These are phyloP conservation scores for Termitomyces sp. DNA, from an alignment of 768 basidiomycete genomes.

Conservation along the genomic window DNA sequence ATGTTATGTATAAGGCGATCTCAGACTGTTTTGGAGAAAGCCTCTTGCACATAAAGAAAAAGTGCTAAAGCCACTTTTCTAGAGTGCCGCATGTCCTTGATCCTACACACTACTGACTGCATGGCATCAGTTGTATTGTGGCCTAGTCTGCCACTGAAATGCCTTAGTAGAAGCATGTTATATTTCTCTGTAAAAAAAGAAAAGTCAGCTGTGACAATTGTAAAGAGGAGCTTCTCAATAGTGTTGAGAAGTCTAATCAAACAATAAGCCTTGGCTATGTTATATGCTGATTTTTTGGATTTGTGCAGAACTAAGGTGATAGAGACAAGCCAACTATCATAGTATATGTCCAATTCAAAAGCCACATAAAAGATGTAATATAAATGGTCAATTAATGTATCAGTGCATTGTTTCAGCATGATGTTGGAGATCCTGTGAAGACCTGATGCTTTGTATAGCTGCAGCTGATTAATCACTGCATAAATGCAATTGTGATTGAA, in stretches of 20 bases:
- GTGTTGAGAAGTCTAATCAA: no score
- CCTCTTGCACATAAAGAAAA: slow-evolving; percentile 39
- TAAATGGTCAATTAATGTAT: no score
- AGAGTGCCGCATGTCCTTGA: slow-evolving; percentile 33
- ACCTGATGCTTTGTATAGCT: background rate
- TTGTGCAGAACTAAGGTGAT: no score
- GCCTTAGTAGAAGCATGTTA: slow-evolving; percentile 15
- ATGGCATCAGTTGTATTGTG: slow-evolving; percentile 27
- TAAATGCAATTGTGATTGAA: background rate
- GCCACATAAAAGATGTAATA: background rate
- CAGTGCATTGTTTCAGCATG: background rate
- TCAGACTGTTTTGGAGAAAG: slow-evolving; percentile 35
- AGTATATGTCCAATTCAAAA: no score
- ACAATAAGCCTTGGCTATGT: no score
- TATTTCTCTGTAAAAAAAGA: slow-evolving; percentile 29
- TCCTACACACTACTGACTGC: slow-evolving; percentile 22
- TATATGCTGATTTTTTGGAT: no score
- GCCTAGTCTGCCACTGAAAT: slow-evolving; percentile 27
- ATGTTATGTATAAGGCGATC: slow-evolving; percentile 13
- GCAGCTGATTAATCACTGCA: background rate
- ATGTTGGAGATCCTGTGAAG: background rate
- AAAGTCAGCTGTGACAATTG: no score
- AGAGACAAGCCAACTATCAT: no score
- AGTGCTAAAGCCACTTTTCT: slow-evolving; percentile 30
- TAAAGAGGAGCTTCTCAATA: no score